Percentiles rank a stretch among this genome's conserved stretches.
Conservation (phyloP, 169 alveolate genomes). For the Plasmodium cynomolgi region DNA sequence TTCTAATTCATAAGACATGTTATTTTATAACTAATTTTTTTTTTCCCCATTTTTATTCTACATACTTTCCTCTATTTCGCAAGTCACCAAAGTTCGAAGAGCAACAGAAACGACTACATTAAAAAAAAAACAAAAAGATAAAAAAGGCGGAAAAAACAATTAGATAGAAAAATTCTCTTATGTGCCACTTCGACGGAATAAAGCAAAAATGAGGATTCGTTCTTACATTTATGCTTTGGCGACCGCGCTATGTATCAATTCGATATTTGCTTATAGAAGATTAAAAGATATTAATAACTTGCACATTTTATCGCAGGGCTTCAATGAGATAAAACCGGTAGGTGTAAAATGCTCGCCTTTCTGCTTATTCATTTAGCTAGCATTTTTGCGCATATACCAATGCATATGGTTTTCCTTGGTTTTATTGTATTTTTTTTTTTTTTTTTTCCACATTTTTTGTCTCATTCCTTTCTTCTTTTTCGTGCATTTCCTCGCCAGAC, state of each 20-base stretch:
- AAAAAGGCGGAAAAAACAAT: neutral
- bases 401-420: neutral
- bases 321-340: conserved; percentile 23
- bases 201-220: conserved; percentile 28
- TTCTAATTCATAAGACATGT: neutral
- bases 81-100: neutral
- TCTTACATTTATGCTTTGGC: neutral
- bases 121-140: neutral
- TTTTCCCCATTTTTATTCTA: neutral
- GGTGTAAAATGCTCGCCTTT: neutral
- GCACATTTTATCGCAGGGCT: conserved; percentile 8
- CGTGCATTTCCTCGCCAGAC: neutral
- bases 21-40: neutral
- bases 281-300: neutral
- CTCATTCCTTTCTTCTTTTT: neutral
- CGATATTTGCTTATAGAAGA: conserved; percentile 36
- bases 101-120: neutral
- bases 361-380: neutral
- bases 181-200: neutral
- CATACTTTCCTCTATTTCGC: neutral
- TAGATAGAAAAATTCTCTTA: neutral
- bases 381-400: neutral
- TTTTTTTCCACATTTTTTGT: neutral
- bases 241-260: neutral
- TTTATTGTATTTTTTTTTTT: neutral